phyloP scores from a whole-genome alignment of 1,139 yeast species.

The Kurtzmaniella quercitrusa region DNA sequence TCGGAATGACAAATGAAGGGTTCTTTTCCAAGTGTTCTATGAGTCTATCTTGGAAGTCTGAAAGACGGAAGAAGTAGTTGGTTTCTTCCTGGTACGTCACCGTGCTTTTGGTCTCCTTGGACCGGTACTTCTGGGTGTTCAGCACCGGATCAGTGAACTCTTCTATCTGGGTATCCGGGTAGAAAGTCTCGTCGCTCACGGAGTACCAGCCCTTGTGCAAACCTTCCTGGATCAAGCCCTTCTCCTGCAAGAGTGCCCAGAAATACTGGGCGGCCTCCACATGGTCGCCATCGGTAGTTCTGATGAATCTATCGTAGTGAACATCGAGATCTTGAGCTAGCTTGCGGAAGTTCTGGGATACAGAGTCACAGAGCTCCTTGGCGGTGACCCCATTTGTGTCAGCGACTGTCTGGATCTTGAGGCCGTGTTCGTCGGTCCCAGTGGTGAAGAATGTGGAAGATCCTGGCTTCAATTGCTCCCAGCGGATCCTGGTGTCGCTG shows the following conservation, averaged over 20 bases:
- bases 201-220: slow-evolving; percentile 94
- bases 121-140: slow-evolving; percentile 12
- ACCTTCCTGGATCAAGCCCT: slow-evolving; percentile 75
- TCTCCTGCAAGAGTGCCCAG: slow-evolving; percentile 60
- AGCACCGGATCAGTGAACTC: slow-evolving; percentile 40
- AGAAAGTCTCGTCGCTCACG: slow-evolving; percentile 89
- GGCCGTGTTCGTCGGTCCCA: slow-evolving; percentile 97
- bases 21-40: slow-evolving; percentile 44
- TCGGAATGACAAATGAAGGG: slow-evolving; percentile 64
- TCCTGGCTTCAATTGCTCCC: slow-evolving; percentile 50
- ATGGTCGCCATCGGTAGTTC: slow-evolving; percentile 90
- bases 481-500: slow-evolving; percentile 73
- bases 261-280: slow-evolving; percentile 55
- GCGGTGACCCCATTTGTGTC: slow-evolving; percentile 51
- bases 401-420: slow-evolving; percentile 76
- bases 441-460: slow-evolving; percentile 59
- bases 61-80: slow-evolving; percentile 80
- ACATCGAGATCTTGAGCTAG: slow-evolving; percentile 58
- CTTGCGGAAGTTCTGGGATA: slow-evolving; percentile 58
- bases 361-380: slow-evolving; percentile 64
- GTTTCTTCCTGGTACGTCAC: slow-evolving; percentile 75
- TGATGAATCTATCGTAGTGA: slow-evolving; percentile 68
- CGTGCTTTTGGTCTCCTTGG: slow-evolving; percentile 72
- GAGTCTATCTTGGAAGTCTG: slow-evolving; percentile 53
- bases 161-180: slow-evolving; percentile 74